These are phyloP conservation scores for Linum lewisii DNA, from an alignment of 345 rosid species.

Conservation along the genomic window DNA sequence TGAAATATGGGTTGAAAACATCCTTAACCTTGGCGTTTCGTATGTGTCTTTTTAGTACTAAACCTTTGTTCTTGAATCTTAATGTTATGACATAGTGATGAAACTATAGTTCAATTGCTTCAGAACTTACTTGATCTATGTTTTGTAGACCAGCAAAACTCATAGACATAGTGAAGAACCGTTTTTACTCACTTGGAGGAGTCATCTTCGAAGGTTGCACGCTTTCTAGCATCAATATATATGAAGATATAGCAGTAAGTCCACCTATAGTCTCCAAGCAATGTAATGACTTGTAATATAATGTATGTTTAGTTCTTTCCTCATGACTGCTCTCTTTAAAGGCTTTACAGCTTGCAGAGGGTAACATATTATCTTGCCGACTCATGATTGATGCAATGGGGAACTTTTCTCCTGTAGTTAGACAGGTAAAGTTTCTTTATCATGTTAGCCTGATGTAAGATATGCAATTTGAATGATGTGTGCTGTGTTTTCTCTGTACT, in stretches of 20 bases:
- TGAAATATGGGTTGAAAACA: constrained; percentile 90
- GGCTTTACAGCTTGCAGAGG: constrained; percentile 70
- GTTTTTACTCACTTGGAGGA: constrained; percentile 72
- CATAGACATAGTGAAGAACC: constrained; percentile 64
- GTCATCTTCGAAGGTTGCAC: constrained; percentile 71
- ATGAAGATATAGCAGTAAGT: constrained; percentile 75
- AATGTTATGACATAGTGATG: neutral
- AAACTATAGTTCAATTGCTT: neutral
- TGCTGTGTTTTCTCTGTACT: neutral
- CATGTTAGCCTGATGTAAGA: constrained; percentile 3
- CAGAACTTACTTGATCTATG: neutral
- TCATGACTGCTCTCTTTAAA: constrained; percentile 10
- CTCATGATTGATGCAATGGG: constrained; percentile 92
- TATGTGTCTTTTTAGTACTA: constrained; percentile 43
- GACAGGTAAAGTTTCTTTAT: constrained; percentile 46
- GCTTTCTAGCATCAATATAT: constrained; percentile 46
- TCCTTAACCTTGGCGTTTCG: constrained; percentile 91
- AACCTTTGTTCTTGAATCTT: neutral
- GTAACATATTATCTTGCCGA: constrained; percentile 48
- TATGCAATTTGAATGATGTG: too few species aligned
- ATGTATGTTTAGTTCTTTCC: constrained; percentile 2
- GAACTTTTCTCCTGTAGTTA: constrained; percentile 83
- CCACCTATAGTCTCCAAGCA: constrained; percentile 2
- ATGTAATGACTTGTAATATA: constrained; percentile 6
- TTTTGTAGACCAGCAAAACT: constrained; percentile 69